Evolutionary conservation across 2,329 filamentous ascomycete genomes (phyloP), one percentile per base, ranked within the genome.

Genomic region (Phyllosticta capitalensis): DNA sequence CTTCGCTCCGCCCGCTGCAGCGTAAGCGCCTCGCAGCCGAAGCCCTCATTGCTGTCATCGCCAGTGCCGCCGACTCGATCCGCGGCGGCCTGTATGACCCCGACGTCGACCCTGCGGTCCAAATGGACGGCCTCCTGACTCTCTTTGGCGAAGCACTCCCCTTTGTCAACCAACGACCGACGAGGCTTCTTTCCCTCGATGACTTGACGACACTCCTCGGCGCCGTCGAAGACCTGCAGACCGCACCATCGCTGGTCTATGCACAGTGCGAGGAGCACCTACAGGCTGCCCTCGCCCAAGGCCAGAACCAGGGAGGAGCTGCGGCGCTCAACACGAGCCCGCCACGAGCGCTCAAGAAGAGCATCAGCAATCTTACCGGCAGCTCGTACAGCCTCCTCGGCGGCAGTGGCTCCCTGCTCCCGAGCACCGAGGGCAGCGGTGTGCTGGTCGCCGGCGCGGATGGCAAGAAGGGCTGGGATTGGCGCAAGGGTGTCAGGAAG

Each of bases 11-110:
- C 61, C 80, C 85, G 0, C 75, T 85, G 21, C 78, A 82, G 12
- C 78, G 86, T 20, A 88, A 85, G 64, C 83, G 84, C 58, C 83
- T 87, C 64, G 85, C 92, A 5, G 89, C 87, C 0, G 79, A 83
- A 51, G 87, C 90, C 1, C 78, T 97, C 55, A 79, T 90, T 51
- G 87, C 90, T n/a, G 87, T 95, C 61, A 88, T 96, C 65, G 83
- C 86, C 58, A 94, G 89, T 69, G 87, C 92, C 1, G 88, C 89
- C 60, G 91, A 96, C 71, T 92, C 90, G 69, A 95, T 97, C 66
- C 88, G 89, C 60, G 92, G 92, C 59, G 92, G 92, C 1, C 78
- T 96, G 1, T 95, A 91, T 70, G 92, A 97, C 68, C 84, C 86
- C 22, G 82, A 83, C 19, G 83, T 89, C 12, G 88, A 92, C 67